Evolutionary conservation across 140 eudicot species (phyloP).

Genomic region (Artemisia princeps): DNA sequence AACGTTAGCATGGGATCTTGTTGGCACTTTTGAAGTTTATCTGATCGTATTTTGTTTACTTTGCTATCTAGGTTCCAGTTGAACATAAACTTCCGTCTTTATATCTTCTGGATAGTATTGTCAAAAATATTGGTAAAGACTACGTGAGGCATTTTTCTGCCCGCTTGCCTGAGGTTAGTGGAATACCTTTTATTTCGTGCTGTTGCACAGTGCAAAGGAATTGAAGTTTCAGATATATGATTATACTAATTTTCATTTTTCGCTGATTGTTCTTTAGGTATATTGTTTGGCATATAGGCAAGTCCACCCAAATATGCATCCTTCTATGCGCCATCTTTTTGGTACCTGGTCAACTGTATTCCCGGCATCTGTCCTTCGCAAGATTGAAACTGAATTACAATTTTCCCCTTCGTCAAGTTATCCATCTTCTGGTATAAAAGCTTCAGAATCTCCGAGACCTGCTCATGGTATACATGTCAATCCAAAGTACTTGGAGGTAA

Average conservation of each 20-base stretch:
- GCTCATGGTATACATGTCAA: slow-evolving; percentile 97
- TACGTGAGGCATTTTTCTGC: slow-evolving; percentile 66
- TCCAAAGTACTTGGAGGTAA: slow-evolving; percentile 83
- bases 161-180: slow-evolving; percentile 80
- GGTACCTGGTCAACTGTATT: slow-evolving; percentile 89
- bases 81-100: slow-evolving; percentile 84
- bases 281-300: slow-evolving; percentile 76
- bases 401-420: slow-evolving; percentile 43
- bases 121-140: slow-evolving; percentile 82
- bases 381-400: slow-evolving; percentile 63
- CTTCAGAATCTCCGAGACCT: slow-evolving; percentile 88
- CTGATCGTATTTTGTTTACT: slow-evolving; percentile 19
- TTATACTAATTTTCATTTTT: slow-evolving; percentile 7
- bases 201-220: background rate
- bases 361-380: slow-evolving; percentile 62
- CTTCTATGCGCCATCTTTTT: slow-evolving; percentile 88
- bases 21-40: slow-evolving; percentile 8
- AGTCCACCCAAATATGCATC: slow-evolving; percentile 64
- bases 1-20: background rate
- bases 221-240: slow-evolving; percentile 11
- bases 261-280: slow-evolving; percentile 40
- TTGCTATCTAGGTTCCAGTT: slow-evolving; percentile 56
- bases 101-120: slow-evolving; percentile 93
- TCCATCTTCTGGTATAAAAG: slow-evolving; percentile 51
- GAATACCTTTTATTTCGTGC: background rate